Base-by-base conservation (phyloP, 495 filamentous ascomycete genomes). In the Aspergillus panamensis region DNA sequence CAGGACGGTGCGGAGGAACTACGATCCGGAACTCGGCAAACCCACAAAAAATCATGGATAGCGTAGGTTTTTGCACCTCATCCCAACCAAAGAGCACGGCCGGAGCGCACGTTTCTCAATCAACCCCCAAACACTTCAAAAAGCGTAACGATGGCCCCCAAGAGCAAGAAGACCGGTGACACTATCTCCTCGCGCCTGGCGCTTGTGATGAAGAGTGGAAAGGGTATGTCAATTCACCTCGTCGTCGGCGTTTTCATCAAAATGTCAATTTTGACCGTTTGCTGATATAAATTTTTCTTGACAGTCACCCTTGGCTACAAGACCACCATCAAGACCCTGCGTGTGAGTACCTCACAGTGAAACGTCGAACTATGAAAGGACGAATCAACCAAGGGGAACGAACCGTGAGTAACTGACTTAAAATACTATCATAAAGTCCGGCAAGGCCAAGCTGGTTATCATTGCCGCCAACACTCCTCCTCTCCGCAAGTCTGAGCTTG, bases 121-220 rank as follows among this genome's bases (percentile, higher is more conserved):
- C 32, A 53, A 47, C 51, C 19, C 51, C 61, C 56, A 59, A 50
- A 48, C 48, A 67, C 69, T 68, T 69, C 63, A 48, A 60, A 45
- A 45, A 70, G 77, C 78, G 77, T 73, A 80, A 76, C 73, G 76
- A 93, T 92, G 92, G 90, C 91, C 74, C 89, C 89, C 72, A 96
- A 96, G 87, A 96, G 78, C 75, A 94, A 93, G 86, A 94, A 92
- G 80, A 85, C 89, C 69, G 85, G 88, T 69, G 91, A 96, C 83
- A 87, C 81, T 82, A 90, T 93, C 82, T 90, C 90, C 81, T 86
- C 86, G 73, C 87, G 89, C 75, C 81, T 94, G 63, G 90, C 89
- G 70, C 85, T 96, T 76, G 92, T 96, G 59, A 94, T 97, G 88
- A 97, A 96, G 84, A 89, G 86, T 58, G 92, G 92, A 66, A 96